Percentiles rank a stretch among this genome's conserved stretches.
These are phyloP conservation scores for Aureoboletus auriporus DNA, from an alignment of 768 basidiomycete species.

Conservation along the genomic window DNA sequence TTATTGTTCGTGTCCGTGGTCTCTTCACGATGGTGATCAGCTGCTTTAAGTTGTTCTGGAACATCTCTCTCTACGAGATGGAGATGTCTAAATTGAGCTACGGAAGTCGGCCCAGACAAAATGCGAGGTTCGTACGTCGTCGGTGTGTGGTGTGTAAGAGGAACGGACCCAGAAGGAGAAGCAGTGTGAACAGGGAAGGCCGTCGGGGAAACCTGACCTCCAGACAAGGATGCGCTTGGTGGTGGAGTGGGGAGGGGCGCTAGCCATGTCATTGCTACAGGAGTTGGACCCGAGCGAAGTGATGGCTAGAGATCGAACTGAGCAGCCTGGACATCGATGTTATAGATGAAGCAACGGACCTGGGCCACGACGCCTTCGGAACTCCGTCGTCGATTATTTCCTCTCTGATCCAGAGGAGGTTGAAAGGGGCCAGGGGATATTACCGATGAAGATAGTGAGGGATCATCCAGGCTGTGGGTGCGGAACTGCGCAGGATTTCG, in stretches of 20 bases:
- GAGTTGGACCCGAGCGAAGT: slow-evolving; percentile 7
- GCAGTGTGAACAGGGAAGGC: slow-evolving; percentile 11
- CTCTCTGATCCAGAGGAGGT: slow-evolving; percentile 4
- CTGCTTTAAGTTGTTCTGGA: slow-evolving; percentile 1
- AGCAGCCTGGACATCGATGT: not conserved
- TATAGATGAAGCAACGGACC: slow-evolving; percentile 11
- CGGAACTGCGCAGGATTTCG: not conserved
- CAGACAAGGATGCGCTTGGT: slow-evolving; percentile 4
- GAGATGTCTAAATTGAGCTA: slow-evolving; percentile 1
- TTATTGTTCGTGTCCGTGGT: not conserved
- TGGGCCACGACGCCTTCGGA: slow-evolving; percentile 16
- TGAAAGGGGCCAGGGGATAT: slow-evolving; percentile 1
- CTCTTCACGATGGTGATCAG: not conserved
- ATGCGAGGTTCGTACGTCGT: not conserved
- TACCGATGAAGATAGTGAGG: slow-evolving; percentile 5
- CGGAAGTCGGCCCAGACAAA: slow-evolving; percentile 1
- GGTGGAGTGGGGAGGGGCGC: slow-evolving; percentile 21
- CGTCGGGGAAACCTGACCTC: slow-evolving; percentile 6
- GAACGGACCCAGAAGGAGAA: slow-evolving; percentile 5
- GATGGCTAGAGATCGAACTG: slow-evolving; percentile 8
- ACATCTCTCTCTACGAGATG: not conserved
- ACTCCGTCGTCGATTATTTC: slow-evolving; percentile 7
- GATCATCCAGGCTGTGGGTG: slow-evolving; percentile 5
- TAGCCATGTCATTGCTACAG: slow-evolving; percentile 13
- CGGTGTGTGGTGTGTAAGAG: slow-evolving; percentile 5